A percentile compares a stretch with the other conserved stretches of the same genome.
Conservation (phyloP, 1,284 basidiomycete genomes). For the Dichomitus squalens region DNA sequence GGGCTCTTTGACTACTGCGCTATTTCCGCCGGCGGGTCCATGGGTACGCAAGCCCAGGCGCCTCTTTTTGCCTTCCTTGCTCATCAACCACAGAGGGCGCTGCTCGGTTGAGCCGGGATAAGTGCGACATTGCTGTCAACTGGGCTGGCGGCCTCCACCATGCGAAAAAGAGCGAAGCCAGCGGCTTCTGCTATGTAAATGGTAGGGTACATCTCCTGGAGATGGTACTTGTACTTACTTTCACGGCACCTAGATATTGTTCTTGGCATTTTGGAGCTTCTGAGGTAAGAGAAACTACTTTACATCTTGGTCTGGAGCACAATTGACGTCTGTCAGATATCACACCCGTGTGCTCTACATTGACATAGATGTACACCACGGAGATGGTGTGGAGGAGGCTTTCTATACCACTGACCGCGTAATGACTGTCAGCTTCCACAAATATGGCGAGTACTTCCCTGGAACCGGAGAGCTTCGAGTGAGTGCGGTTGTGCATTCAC, state of each 20-base stretch:
- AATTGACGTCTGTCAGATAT: constrained; percentile 55
- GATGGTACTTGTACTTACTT: neutral
- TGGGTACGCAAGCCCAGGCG: constrained; percentile 67
- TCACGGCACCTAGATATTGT: constrained; percentile 77
- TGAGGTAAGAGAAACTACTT: constrained; percentile 55
- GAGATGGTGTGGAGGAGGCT: constrained; percentile 98
- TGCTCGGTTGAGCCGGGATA: constrained; percentile 91
- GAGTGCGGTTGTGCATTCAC: constrained; percentile 33
- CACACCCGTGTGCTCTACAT: constrained; percentile 96
- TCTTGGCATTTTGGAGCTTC: constrained; percentile 92
- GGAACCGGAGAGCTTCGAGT: constrained; percentile 96
- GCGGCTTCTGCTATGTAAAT: constrained; percentile 99
- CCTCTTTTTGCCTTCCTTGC: neutral
- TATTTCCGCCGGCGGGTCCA: constrained; percentile 97
- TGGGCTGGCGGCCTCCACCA: constrained; percentile 99
- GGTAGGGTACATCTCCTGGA: constrained; percentile 48
- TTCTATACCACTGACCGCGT: constrained; percentile 99
- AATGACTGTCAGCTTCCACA: constrained; percentile 99
- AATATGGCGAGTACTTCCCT: constrained; percentile 99
- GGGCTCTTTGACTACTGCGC: constrained; percentile 98
- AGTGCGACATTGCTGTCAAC: constrained; percentile 98
- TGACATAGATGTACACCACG: constrained; percentile 99
- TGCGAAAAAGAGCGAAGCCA: constrained; percentile 98
- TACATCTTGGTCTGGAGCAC: neutral
- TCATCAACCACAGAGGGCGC: constrained; percentile 80